Percentiles rank a stretch among this genome's conserved stretches.
Evolutionary conservation across 2,329 filamentous ascomycete species (phyloP).

Genomic region (Xylaria sp.): DNA sequence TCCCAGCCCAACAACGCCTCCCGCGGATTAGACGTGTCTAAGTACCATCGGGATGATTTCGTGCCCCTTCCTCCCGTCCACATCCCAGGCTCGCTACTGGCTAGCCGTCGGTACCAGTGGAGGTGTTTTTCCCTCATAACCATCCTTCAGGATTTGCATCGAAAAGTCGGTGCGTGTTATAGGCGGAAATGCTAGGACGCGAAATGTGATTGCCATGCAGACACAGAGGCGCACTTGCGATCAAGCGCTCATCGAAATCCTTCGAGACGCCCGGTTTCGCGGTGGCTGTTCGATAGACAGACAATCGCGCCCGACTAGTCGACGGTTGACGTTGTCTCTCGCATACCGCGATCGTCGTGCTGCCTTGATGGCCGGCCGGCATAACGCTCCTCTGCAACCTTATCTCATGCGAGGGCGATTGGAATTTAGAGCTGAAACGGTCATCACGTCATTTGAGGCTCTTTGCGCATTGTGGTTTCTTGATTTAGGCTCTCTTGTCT

Average conservation of each 20-base stretch:
- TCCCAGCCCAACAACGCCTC: constrained; percentile 13
- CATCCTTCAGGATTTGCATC: constrained; percentile 30
- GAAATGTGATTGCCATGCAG: constrained; percentile 1
- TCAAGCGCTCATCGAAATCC: constrained; percentile 7
- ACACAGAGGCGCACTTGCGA: neutral
- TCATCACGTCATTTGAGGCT: constrained; percentile 1
- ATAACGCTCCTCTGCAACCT: neutral
- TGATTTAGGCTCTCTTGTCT: neutral
- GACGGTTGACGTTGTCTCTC: neutral
- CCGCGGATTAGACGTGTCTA: neutral
- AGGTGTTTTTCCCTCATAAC: neutral
- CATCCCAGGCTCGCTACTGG: constrained; percentile 10
- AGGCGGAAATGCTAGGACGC: neutral
- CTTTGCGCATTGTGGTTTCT: neutral
- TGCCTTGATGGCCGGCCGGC: neutral
- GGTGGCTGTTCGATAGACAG: neutral
- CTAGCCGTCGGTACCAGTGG: constrained; percentile 6
- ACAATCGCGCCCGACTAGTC: neutral
- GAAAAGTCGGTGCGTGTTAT: constrained; percentile 7
- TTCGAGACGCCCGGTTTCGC: constrained; percentile 22
- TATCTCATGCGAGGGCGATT: constrained; percentile 1
- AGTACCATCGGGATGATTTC: neutral
- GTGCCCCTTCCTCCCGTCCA: constrained; percentile 17
- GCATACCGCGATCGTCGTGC: constrained; percentile 5
- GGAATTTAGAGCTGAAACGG: constrained; percentile 2